Evolutionary conservation across 169 alveolate species (phyloP).

Genomic region (Perkinsus marinus): DNA sequence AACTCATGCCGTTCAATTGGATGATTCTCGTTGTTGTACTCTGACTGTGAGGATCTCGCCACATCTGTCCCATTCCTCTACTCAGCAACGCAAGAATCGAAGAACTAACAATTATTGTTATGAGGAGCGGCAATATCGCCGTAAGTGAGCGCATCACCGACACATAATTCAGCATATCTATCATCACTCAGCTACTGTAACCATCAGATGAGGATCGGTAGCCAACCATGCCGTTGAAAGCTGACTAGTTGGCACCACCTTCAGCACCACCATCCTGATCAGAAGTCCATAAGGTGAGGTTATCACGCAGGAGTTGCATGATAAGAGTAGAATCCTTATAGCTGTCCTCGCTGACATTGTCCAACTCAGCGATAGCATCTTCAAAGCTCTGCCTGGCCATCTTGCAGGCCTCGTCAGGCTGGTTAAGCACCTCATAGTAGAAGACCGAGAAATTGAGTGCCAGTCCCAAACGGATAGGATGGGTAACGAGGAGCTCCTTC

Average conservation of each 20-base stretch:
- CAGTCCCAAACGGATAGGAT: constrained; percentile 93
- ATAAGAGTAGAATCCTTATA: constrained; percentile 76
- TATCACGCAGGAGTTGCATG: constrained; percentile 85
- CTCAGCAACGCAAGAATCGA: background rate
- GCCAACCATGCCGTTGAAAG: background rate
- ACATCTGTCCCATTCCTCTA: background rate
- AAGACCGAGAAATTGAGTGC: constrained; percentile 95
- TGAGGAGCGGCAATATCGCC: background rate
- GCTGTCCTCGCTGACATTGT: constrained; percentile 69
- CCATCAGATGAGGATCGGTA: background rate
- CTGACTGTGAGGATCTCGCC: too few species aligned
- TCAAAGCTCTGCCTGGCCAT: constrained; percentile 92
- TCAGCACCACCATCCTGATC: constrained; percentile 53
- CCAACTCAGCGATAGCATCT: constrained; percentile 86
- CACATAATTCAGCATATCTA: background rate
- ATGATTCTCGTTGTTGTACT: too few species aligned
- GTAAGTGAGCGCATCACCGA: background rate
- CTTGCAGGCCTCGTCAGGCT: constrained; percentile 96
- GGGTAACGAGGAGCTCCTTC: constrained; percentile 80
- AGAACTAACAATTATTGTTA: background rate
- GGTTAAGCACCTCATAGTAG: constrained; percentile 92
- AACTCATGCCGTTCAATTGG: too few species aligned
- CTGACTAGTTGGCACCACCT: background rate
- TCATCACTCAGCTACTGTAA: background rate
- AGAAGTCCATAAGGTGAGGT: constrained; percentile 83